phyloP scores from a whole-genome alignment of 306 rosid species.

The Medicago lupulina region DNA sequence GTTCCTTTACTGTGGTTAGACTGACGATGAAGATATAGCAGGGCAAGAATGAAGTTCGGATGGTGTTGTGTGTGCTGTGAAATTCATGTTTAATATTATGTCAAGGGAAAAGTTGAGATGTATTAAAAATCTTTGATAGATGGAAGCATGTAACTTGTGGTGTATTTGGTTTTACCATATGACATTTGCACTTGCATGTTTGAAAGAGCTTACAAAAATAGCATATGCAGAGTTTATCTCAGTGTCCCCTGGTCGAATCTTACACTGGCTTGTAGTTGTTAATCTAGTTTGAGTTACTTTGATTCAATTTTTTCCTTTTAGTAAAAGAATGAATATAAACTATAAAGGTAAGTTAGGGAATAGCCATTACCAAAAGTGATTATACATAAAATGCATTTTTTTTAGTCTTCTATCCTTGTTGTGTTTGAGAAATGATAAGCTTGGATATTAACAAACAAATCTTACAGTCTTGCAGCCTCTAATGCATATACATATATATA shows the following conservation, averaged over 20 bases:
- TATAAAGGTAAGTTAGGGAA: background rate
- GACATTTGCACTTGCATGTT: background rate
- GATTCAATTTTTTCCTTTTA: background rate
- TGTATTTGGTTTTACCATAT: background rate
- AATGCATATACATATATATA: background rate
- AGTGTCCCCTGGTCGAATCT: background rate
- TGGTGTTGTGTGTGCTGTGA: background rate
- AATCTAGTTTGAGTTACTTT: background rate
- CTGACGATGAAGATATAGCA: background rate
- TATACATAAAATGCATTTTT: background rate
- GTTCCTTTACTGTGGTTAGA: background rate
- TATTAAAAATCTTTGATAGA: too few species aligned
- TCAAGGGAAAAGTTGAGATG: background rate
- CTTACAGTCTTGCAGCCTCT: constrained; percentile 5
- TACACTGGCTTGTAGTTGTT: constrained; percentile 4
- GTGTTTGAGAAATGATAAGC: background rate
- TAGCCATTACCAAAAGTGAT: background rate
- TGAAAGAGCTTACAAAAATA: too few species aligned
- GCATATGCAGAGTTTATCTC: too few species aligned
- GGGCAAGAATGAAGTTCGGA: constrained; percentile 12
- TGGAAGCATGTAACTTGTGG: too few species aligned
- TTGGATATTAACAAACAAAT: background rate
- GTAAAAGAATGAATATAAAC: background rate
- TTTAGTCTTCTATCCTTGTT: background rate
- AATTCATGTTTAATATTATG: constrained; percentile 9